These are phyloP conservation scores for Alternaria sp. DNA, from an alignment of 2,329 filamentous ascomycete species.

Conservation along the genomic window DNA sequence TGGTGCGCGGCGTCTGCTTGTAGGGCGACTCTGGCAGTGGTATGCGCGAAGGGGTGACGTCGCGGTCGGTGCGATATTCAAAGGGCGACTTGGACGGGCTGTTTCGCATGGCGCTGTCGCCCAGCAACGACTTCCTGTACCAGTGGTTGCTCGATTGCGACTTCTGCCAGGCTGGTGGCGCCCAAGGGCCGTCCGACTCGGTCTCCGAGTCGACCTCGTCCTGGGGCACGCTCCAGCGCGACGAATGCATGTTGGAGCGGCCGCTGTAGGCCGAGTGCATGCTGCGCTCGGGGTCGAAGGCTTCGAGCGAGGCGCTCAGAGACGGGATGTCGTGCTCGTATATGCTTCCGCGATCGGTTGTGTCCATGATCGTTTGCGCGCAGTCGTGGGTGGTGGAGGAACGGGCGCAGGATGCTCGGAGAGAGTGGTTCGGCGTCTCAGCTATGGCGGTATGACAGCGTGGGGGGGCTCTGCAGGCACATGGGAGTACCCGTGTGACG, in stretches of 20 bases:
- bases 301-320: slow-evolving; percentile 51
- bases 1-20: slow-evolving; percentile 64
- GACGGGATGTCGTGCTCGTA: slow-evolving; percentile 52
- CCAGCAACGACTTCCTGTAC: slow-evolving; percentile 59
- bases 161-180: slow-evolving; percentile 70
- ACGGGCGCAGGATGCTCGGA: slow-evolving; percentile 19
- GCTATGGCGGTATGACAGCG: slow-evolving; percentile 35
- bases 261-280: slow-evolving; percentile 54
- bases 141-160: slow-evolving; percentile 63
- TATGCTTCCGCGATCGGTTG: slow-evolving; percentile 46
- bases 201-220: slow-evolving; percentile 54
- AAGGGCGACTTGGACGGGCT: slow-evolving; percentile 66
- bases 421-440: slow-evolving; percentile 32
- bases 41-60: slow-evolving; percentile 64
- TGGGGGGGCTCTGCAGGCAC: slow-evolving; percentile 40
- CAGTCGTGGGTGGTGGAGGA: slow-evolving; percentile 20
- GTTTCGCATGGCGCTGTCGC: slow-evolving; percentile 45
- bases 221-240: slow-evolving; percentile 48
- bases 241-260: slow-evolving; percentile 70
- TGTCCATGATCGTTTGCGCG: slow-evolving; percentile 37
- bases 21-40: slow-evolving; percentile 68
- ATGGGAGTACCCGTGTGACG: slow-evolving; percentile 49
- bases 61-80: slow-evolving; percentile 63
- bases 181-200: slow-evolving; percentile 65
- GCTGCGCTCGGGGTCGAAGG: slow-evolving; percentile 52